Evolutionary conservation across 1,284 basidiomycete genomes (phyloP), one percentile per base, ranked within the genome.

Genomic region (Tilletia setariae): DNA sequence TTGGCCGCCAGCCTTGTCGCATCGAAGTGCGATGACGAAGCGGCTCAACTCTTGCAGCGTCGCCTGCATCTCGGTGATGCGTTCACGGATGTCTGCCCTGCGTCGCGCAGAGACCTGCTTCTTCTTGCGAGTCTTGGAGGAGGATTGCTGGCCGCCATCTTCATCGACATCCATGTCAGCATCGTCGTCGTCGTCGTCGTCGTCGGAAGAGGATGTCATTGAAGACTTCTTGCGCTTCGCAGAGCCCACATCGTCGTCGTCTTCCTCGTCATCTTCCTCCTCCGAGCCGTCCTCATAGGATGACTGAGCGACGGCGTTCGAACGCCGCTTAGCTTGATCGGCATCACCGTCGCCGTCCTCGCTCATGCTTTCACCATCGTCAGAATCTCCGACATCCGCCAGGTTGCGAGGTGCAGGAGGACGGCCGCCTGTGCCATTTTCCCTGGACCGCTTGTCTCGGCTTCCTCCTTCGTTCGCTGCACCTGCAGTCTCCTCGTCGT

Each of bases 301-400:
- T 28, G 88, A 87, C 76, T 89, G 87, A 76, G 91, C 88, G 76
- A 88, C 87, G 66, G 86, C 86, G 72, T 89, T 89, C 72, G 83
- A 83, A 73, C 83, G 84, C 67, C 84, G 85, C 84, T 93, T 93
- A 69, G 84, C 84, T 68, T 86, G 85, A 64, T 90, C 90, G 1
- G 89, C 90, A 83, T 93, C 92, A 42, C 88, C 90, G 76, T 93
- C 91, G 47, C 89, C 82, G 16, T 68, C 76, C 23, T 81, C 79
- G 19, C 68, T 68, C 1, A 65, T 71, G 16, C 72, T 76, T 28
- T 70, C 70, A 11, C 75, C 77, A 28, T 74, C 72, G 62, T 81
- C 79, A 46, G 72, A 74, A 59, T 78, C 74, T 62, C 73, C 75
- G 21, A 70, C 76, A 25, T 72, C 69, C 30, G 56, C 56, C 28